phyloP scores from a whole-genome alignment of 2,329 filamentous ascomycete species.

The Fusarium sp. region DNA sequence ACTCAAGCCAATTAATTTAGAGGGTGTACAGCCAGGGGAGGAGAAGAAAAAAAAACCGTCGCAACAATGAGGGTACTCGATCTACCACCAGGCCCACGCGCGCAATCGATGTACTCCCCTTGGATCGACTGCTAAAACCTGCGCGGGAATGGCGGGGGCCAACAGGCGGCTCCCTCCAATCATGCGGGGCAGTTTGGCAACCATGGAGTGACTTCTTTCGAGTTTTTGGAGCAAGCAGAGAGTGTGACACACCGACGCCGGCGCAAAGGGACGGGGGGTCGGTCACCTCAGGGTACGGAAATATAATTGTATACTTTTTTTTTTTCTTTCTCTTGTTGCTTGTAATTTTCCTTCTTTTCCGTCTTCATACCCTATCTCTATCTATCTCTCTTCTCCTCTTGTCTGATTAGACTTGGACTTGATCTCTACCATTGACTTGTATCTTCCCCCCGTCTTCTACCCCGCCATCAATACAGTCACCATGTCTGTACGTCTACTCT shows the following conservation, averaged over 20 bases:
- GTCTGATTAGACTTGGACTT: background rate
- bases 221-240: conserved; percentile 6
- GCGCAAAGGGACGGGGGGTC: conserved; percentile 38
- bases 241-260: conserved; percentile 42
- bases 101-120: conserved; percentile 8
- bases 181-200: conserved; percentile 35
- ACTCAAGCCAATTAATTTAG: background rate
- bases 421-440: conserved; percentile 5
- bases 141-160: conserved; percentile 27
- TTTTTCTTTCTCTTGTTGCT: conserved; percentile 1
- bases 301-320: conserved; percentile 16
- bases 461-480: conserved; percentile 25
- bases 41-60: background rate
- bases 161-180: conserved; percentile 31
- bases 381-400: background rate
- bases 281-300: conserved; percentile 27
- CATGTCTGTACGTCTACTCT: conserved; percentile 41
- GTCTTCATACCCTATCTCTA: background rate
- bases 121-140: conserved; percentile 16
- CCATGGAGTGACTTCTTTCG: conserved; percentile 28
- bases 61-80: conserved; percentile 16
- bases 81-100: conserved; percentile 11
- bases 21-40: background rate
- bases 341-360: background rate
- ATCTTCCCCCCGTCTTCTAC: conserved; percentile 3